Conservation (phyloP, 2,329 filamentous ascomycete genomes). For the Boeremia exigua region DNA sequence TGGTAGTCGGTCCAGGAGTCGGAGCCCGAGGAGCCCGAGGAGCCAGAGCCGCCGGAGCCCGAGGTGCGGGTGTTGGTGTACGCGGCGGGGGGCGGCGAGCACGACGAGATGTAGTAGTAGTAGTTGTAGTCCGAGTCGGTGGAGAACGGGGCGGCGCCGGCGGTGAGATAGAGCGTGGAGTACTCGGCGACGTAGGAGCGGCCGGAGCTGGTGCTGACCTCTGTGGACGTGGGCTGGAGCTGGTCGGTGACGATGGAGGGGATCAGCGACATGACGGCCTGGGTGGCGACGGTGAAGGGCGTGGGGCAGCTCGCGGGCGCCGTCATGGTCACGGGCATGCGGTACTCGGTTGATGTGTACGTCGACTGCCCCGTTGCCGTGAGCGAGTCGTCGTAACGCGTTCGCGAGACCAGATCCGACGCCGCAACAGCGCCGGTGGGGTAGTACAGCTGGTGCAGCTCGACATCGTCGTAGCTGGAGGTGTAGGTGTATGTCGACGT, state of each 20-base stretch:
- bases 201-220: constrained; percentile 11
- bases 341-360: constrained; percentile 21
- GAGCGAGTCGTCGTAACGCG: constrained; percentile 11
- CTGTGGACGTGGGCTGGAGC: constrained; percentile 32
- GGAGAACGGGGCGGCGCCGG: constrained; percentile 34
- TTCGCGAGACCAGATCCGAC: constrained; percentile 30
- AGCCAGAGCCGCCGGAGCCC: constrained; percentile 3
- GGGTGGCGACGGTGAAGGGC: constrained; percentile 28
- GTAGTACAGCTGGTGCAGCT: constrained; percentile 32
- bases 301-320: constrained; percentile 38
- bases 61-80: constrained; percentile 16
- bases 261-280: constrained; percentile 24
- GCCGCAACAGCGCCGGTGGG: constrained; percentile 27
- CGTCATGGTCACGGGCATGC: constrained; percentile 42
- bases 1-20: constrained; percentile 14
- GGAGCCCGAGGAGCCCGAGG: background rate
- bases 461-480: constrained; percentile 20
- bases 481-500: constrained; percentile 21
- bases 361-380: constrained; percentile 12
- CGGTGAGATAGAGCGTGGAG: constrained; percentile 36
- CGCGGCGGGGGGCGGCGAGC: constrained; percentile 25
- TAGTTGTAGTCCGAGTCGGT: constrained; percentile 32
- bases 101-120: constrained; percentile 30
- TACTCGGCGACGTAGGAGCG: constrained; percentile 18
- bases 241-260: constrained; percentile 33